Percentiles rank a stretch among this genome's conserved stretches.
phyloP scores from a whole-genome alignment of 176 grass and related monocot genomes.

The Oryza brachyantha region DNA sequence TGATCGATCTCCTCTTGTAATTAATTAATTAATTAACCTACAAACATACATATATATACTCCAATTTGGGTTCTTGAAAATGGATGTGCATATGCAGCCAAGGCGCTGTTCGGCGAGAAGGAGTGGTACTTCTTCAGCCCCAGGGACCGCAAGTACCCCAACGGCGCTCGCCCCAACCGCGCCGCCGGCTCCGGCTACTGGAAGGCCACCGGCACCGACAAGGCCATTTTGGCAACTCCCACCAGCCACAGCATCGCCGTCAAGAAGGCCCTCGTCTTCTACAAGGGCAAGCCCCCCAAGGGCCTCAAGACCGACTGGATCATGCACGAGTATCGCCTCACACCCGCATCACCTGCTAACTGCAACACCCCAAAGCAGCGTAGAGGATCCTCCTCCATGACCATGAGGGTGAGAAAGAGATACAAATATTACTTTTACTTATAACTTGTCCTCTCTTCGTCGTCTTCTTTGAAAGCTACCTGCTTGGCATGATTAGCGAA shows the following conservation, averaged over 20 bases:
- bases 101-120: slow-evolving; percentile 38
- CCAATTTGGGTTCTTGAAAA: too few species aligned
- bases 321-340: slow-evolving; percentile 93
- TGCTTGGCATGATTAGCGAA: neutral
- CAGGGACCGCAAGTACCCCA: slow-evolving; percentile 67
- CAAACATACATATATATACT: too few species aligned
- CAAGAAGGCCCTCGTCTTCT: slow-evolving; percentile 63
- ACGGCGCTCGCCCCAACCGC: slow-evolving; percentile 55
- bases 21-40: too few species aligned
- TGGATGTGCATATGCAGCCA: too few species aligned
- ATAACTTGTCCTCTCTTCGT: neutral
- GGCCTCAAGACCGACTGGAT: slow-evolving; percentile 75
- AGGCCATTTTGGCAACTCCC: slow-evolving; percentile 27
- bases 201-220: slow-evolving; percentile 78
- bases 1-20: too few species aligned
- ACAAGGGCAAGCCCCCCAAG: slow-evolving; percentile 48
- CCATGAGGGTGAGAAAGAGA: slow-evolving; percentile 30
- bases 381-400: slow-evolving; percentile 51
- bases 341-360: neutral
- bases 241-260: slow-evolving; percentile 28
- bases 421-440: too few species aligned
- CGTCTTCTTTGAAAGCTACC: neutral
- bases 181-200: slow-evolving; percentile 58
- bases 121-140: slow-evolving; percentile 88
- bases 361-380: neutral